These are phyloP conservation scores for Papiliotrema laurentii DNA, from an alignment of 1,284 basidiomycete species.

Conservation along the genomic window DNA sequence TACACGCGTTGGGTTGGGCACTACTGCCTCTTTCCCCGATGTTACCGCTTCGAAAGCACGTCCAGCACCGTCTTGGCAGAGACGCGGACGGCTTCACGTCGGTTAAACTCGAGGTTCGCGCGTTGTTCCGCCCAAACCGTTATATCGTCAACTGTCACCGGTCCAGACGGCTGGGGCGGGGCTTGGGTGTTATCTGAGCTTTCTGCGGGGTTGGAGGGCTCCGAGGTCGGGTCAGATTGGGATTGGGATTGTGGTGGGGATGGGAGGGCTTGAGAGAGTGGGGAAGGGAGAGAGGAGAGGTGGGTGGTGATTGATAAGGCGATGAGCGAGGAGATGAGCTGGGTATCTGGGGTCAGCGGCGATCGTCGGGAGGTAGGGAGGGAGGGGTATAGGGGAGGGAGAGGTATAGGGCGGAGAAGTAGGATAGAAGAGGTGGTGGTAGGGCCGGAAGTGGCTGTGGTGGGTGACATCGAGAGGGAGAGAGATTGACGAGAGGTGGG, in stretches of 20 bases:
- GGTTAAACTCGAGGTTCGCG: constrained; percentile 21
- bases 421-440: no score
- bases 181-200: not conserved
- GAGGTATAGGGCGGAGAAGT: no score
- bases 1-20: not conserved
- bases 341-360: constrained; percentile 6
- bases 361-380: not conserved
- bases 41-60: constrained; percentile 8
- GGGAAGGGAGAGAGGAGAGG: constrained; percentile 9
- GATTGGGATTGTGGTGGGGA: not conserved
- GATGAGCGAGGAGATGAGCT: constrained; percentile 6
- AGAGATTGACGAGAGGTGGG: no score
- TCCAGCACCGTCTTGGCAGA: constrained; percentile 20
- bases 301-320: constrained; percentile 4
- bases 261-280: constrained; percentile 6
- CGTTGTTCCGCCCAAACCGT: constrained; percentile 21
- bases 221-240: not conserved
- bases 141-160: constrained; percentile 11
- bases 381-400: no score
- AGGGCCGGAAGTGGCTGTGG: no score
- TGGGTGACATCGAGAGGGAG: no score
- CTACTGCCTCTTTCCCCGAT: not conserved
- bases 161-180: not conserved
- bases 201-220: not conserved
- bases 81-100: constrained; percentile 16